Base-by-base conservation (phyloP, 2,329 filamentous ascomycete genomes). In the Helicocarpus griseus region DNA sequence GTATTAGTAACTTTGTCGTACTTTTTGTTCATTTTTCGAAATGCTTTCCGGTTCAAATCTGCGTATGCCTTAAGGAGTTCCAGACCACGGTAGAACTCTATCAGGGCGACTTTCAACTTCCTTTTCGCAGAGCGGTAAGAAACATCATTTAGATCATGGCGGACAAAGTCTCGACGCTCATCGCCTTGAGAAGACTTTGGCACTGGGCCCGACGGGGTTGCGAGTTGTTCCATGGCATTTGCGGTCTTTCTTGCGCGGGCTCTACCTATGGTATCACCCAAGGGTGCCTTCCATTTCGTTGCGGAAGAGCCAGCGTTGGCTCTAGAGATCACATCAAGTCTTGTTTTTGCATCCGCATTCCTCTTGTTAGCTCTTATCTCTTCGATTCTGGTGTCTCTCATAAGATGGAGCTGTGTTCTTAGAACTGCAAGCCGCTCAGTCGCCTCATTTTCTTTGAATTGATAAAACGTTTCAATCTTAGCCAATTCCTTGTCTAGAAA, bases 21-120 rank as follows among this genome's bases (percentile, higher is more conserved):
- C 69, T 98, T 98, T 69, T 98, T 98, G 71, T 95, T 96, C 64
- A 98, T 89, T 68, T 98, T 98, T 29, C 90, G 84, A 63, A 97
- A 97, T 0, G 89, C 93, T 0, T 89, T 95, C 46, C 89, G 81
- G 66, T 98, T 98, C 13, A 96, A 76, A 21, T 95, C 73, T 1
- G 89, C 85, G 61, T 95, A 98, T 0, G 88, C 87, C 70, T 96
- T 97, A 53, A 98, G 77, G 43, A 97, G 74, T 65, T 98, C 93
- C 13, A 98, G 76, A 0, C 87, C 86, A 19, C 91, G 85, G 65
- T 98, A 97, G 65, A 89, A 95, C 66, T 97, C 93, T 61, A 95
- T 87, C 47, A 97, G 69, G 0, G 93, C 93, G 45, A 88, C 73
- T 69, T 97, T 97, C 51, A 98, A 76, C 70, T 96, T 95, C 54